Evolutionary conservation across 1,284 basidiomycete genomes (phyloP), one percentile per base, ranked within the genome.

Genomic region (Sporisorium scitamineum): DNA sequence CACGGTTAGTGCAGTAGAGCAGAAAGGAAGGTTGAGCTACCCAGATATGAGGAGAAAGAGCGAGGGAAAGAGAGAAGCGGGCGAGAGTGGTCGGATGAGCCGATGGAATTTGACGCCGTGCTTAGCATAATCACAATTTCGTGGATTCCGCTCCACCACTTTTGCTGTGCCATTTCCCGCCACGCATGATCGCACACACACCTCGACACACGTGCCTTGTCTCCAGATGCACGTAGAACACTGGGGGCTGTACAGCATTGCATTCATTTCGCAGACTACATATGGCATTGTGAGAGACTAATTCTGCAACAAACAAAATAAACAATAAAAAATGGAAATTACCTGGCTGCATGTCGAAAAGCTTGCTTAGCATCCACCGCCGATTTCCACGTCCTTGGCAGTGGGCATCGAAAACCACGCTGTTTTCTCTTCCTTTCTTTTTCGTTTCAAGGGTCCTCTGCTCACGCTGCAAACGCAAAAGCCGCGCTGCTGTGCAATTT

Each of bases 41-140:
- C n/a, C n/a, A n/a, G n/a, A n/a, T n/a, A n/a, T 14, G 34, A 34
- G 11, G 34, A 13, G 34, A 39, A 18, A 2, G 37, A 39, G 13
- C 18, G 37, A 16, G n/a, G 20, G n/a, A 16, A 3, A 20, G 39
- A 18, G n/a, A 42, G 39, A 24, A 37, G n/a, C n/a, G n/a, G n/a
- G n/a, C n/a, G n/a, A 34, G 31, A 22, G n/a, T 47, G 7, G n/a
- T 29, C 24, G 8, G 48, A 20, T 32, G 53, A 48, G 39, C 65
- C 59, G 65, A 26, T 54, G 58, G 53, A 52, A 20, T 9, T 41
- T 10, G 22, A 37, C n/a, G 39, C 37, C 11, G 32, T 62, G 66
- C 66, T 69, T 69, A 69, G 66, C 66, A 69, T 69, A 69, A 69
- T 22, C 52, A 54, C 37, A 41, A 26, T 29, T 16, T n/a, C 37